phyloP scores from a whole-genome alignment of 768 basidiomycete genomes.

The Termitomyces sp. region DNA sequence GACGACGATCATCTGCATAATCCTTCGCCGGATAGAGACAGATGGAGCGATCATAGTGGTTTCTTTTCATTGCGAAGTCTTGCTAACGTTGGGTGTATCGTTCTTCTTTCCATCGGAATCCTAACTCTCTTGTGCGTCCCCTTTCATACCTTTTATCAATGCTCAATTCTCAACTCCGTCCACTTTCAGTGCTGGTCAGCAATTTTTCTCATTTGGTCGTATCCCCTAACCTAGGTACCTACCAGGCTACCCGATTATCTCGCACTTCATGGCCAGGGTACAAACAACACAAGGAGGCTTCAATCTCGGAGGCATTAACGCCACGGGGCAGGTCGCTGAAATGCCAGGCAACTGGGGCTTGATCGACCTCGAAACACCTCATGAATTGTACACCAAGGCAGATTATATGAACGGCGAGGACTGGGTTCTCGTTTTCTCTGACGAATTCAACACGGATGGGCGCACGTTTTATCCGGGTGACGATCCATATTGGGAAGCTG shows the following conservation, averaged over 20 bases:
- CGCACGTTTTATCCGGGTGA: constrained; percentile 67
- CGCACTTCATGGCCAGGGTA: constrained; percentile 35
- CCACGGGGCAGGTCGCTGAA: constrained; percentile 61
- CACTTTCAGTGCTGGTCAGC: constrained; percentile 33
- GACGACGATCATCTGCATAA: constrained; percentile 63
- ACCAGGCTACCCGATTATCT: constrained; percentile 45
- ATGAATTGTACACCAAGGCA: constrained; percentile 43
- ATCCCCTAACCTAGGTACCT: neutral
- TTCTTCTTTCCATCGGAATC: constrained; percentile 43
- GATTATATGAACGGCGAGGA: constrained; percentile 55
- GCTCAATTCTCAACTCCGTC: neutral
- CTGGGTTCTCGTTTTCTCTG: constrained; percentile 63
- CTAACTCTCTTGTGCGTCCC: constrained; percentile 53
- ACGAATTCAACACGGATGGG: constrained; percentile 77
- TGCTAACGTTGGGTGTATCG: constrained; percentile 62
- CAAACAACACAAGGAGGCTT: constrained; percentile 52
- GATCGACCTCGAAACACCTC: constrained; percentile 76
- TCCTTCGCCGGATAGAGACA: constrained; percentile 52
- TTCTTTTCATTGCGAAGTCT: constrained; percentile 61
- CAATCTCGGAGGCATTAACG: constrained; percentile 73
- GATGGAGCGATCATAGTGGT: constrained; percentile 48
- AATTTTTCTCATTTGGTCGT: neutral
- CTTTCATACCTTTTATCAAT: neutral
- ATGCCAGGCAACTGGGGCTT: constrained; percentile 58
- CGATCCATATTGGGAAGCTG: constrained; percentile 60